Evolutionary conservation across 2,329 filamentous ascomycete species (phyloP).

Genomic region (Diaporthe citrichinensis): DNA sequence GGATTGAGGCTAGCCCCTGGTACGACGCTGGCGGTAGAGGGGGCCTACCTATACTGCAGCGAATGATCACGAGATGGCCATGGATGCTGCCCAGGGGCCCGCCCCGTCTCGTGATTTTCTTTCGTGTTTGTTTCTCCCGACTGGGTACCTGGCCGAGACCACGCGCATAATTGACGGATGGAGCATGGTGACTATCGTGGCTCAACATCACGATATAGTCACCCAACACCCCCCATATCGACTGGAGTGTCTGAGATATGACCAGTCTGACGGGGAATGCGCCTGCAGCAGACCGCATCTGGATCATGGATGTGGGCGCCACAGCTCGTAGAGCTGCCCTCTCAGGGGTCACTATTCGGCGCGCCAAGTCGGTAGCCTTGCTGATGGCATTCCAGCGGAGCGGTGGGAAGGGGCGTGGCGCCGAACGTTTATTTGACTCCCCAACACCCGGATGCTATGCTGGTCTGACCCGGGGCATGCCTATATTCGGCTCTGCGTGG

Average conservation of each 20-base stretch:
- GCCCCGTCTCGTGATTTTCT: slow-evolving; percentile 3
- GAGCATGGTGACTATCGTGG: neutral
- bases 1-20: neutral
- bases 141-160: neutral
- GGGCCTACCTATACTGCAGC: no score
- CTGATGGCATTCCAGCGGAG: slow-evolving; percentile 11
- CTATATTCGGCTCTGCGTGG: slow-evolving; percentile 7
- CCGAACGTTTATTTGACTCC: slow-evolving; percentile 33
- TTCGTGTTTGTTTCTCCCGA: neutral
- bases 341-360: slow-evolving; percentile 33
- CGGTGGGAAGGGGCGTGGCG: neutral
- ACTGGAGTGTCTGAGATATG: slow-evolving; percentile 27
- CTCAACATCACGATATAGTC: neutral
- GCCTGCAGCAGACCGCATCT: slow-evolving; percentile 28
- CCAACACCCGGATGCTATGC: slow-evolving; percentile 4
- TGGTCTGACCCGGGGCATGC: neutral
- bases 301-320: slow-evolving; percentile 38
- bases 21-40: neutral
- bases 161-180: neutral
- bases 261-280: slow-evolving; percentile 1
- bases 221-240: neutral
- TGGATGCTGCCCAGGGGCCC: neutral
- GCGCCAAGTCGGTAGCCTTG: slow-evolving; percentile 41
- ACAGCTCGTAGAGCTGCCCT: slow-evolving; percentile 43
- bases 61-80: slow-evolving; percentile 11